Evolutionary conservation across 768 basidiomycete species (phyloP), one percentile per base, ranked within the genome.

Genomic region (Dentipellis sp.): DNA sequence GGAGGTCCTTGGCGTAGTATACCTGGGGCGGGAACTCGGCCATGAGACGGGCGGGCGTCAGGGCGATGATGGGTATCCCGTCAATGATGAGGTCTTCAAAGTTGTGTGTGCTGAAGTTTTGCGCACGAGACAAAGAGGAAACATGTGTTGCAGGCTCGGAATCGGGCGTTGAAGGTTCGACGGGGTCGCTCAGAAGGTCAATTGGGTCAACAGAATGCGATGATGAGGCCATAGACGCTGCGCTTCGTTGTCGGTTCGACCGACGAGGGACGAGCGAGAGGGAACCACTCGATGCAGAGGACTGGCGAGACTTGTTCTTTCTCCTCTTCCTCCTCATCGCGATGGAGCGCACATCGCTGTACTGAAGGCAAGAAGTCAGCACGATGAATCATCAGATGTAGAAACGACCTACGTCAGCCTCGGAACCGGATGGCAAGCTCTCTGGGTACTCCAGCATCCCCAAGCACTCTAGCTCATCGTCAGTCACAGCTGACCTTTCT

Each of bases 1-100:
- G 82, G n/a, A 89, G 72, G 57, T 88, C 75, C 56, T 68, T 73
- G 2, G 80, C 66, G 14, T 70, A 62, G 48, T 60, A 63, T 46
- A 67, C 66, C 17, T 65, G 65, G 4, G 68, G 65, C 2, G 55
- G 47, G 8, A 52, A 62, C 23, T 63, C 62, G 16, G 50, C 48
- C 57, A 63, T 42, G 21, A 42, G 39, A 12, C 62, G 59, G n/a
- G 45, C 51, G 29, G 59, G 59, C 4, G 61, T 60, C 10, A 51
- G 54, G 12, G 56, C 21, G 3, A 62, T 42, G 50, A 62, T 52
- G 10, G 49, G 51, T 22, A 57, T 56, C 4, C 22, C 56, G 38
- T 23, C 35, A 37, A 39, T 21, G 38, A 48, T n/a, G 19, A 36
- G 16, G 52, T 45, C 39, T 19, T 45, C 52, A 37, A 45, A 19